Conservation (phyloP, 768 basidiomycete species). For the Lactarius vividus region DNA sequence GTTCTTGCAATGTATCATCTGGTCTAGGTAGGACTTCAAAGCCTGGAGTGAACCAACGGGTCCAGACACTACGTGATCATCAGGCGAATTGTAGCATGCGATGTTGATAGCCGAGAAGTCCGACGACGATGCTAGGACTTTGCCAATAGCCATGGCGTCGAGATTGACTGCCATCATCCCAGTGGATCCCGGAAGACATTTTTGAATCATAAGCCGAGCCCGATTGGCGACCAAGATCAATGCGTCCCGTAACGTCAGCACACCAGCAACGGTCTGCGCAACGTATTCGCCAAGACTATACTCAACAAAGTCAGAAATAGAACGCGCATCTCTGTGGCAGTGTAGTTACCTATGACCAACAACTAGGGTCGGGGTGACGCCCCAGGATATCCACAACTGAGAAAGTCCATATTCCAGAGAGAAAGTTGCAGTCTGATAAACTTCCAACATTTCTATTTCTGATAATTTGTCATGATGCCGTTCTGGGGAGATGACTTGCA, state of each 20-base stretch:
- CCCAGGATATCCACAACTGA: slow-evolving; percentile 67
- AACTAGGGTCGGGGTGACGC: slow-evolving; percentile 55
- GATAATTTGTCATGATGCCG: slow-evolving; percentile 30
- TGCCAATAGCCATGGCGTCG: slow-evolving; percentile 35
- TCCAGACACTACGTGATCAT: slow-evolving; percentile 60
- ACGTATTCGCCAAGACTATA: slow-evolving; percentile 73
- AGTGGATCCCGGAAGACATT: slow-evolving; percentile 44
- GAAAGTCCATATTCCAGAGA: slow-evolving; percentile 62
- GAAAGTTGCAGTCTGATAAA: slow-evolving; percentile 54
- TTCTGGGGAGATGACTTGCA: slow-evolving; percentile 36
- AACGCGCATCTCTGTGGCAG: slow-evolving; percentile 4
- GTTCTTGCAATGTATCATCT: slow-evolving; percentile 38
- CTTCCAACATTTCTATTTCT: slow-evolving; percentile 42
- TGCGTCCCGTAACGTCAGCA: slow-evolving; percentile 55
- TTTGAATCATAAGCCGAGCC: slow-evolving; percentile 52
- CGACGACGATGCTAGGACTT: slow-evolving; percentile 36
- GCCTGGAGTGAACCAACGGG: slow-evolving; percentile 41
- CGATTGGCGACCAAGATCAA: slow-evolving; percentile 56
- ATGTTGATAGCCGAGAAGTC: slow-evolving; percentile 43
- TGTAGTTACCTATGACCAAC: slow-evolving; percentile 66
- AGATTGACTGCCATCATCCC: slow-evolving; percentile 63
- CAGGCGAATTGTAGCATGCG: slow-evolving; percentile 60
- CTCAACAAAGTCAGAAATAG: slow-evolving; percentile 8
- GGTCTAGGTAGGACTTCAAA: slow-evolving; percentile 44
- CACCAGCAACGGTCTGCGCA: slow-evolving; percentile 61